Evolutionary conservation across 73 alveolate genomes (phyloP), one percentile per base, ranked within the genome.

Genomic region (Halteria grandinella): DNA sequence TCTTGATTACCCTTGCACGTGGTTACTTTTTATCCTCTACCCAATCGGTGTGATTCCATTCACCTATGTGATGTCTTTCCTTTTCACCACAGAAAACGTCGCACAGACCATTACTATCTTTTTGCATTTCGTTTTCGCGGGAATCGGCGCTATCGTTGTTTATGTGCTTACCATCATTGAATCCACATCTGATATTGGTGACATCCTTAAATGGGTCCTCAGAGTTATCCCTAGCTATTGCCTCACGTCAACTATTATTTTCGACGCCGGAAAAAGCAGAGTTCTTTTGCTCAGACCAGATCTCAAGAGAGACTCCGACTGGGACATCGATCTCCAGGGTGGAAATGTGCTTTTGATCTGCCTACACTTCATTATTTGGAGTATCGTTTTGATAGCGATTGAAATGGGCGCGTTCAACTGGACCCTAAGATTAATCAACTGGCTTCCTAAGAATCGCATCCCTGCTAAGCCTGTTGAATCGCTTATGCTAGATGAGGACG

Each of bases 1-100:
- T n/a, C 25, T 37, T 39, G 33, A 85, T 60, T 71, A 45, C 48
- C 66, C 86, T 51, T 83, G 81, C 23, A 85, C 83, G 24, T 89
- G 81, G 75, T 25, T 70, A 15, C 85, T 94, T 29, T 80, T 75
- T 71, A 60, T 91, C 2, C 55, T 95, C 49, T 93, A 85, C 81
- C 97, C 97, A 6, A 84, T 93, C 45, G 97, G 97, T 12, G 85
- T 95, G 0, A 87, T 95, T 49, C 95, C 99, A 5, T 95, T 95
- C 64, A 91, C 98, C 28, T 95, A 93, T 89, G 72, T 64, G 10
- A 39, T 87, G 24, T 82, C 94, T 52, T 95, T 88, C 80, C 27
- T 88, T 17, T 88, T 95, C 66, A 47, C 72, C 32, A 72, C 50
- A 17, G 93, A 85, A 48, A 94, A 87, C 17, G 27, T 74, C 0